Conservation (phyloP, 441 rosid genomes). For the Rhodomyrtus psidioides region DNA sequence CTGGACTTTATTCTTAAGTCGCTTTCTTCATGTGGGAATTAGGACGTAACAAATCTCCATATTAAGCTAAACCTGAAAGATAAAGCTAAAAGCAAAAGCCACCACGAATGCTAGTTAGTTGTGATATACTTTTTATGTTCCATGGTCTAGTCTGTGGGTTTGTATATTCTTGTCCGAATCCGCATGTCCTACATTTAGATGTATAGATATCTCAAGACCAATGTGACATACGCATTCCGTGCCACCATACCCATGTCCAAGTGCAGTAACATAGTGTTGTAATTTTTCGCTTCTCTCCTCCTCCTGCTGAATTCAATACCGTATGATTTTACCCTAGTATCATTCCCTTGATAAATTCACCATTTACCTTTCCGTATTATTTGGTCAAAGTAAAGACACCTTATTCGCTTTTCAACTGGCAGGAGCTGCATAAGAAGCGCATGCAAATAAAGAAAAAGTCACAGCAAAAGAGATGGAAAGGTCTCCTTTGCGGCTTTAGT, state of each 20-base stretch:
- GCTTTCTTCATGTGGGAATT: background rate
- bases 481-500: slow-evolving; percentile 1
- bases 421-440: slow-evolving; percentile 69
- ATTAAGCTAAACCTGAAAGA: background rate
- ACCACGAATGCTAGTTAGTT: fast-evolving
- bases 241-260: background rate
- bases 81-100: background rate
- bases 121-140: background rate
- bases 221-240: background rate
- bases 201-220: background rate
- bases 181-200: background rate
- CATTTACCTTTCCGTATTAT: background rate
- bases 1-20: background rate
- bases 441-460: slow-evolving; percentile 47
- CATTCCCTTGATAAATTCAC: background rate
- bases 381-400: background rate
- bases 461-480: slow-evolving; percentile 39
- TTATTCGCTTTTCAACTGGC: background rate
- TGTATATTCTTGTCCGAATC: background rate
- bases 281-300: background rate
- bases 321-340: background rate
- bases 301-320: background rate
- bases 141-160: background rate
- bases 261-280: background rate
- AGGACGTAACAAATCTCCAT: background rate